Conservation (phyloP, 2,329 filamentous ascomycete genomes). For the Fusarium sp. region DNA sequence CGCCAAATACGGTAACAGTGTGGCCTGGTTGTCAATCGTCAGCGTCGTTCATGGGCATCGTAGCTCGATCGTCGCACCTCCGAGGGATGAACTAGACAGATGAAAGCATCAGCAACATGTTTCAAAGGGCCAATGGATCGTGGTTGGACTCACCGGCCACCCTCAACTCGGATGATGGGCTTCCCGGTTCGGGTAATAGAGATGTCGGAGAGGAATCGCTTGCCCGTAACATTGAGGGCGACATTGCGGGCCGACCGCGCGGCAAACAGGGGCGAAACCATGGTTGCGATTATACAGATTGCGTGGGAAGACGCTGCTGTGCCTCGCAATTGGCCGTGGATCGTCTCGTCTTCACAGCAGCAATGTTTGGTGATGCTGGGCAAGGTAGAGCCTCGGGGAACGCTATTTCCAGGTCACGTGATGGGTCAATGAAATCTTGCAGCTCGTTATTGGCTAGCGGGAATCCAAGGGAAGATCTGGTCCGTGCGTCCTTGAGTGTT, state of each 20-base stretch:
- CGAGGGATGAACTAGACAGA: slow-evolving; percentile 79
- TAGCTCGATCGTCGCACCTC: slow-evolving; percentile 70
- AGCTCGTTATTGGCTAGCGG: slow-evolving; percentile 30
- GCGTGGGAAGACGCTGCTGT: slow-evolving; percentile 47
- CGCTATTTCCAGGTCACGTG: slow-evolving; percentile 45
- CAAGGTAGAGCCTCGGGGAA: slow-evolving; percentile 41
- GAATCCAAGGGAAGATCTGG: slow-evolving; percentile 11
- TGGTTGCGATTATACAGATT: slow-evolving; percentile 53
- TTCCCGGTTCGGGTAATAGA: slow-evolving; percentile 96
- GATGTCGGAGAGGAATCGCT: slow-evolving; percentile 79
- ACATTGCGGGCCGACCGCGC: slow-evolving; percentile 65
- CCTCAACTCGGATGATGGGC: slow-evolving; percentile 88
- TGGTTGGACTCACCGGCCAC: slow-evolving; percentile 78
- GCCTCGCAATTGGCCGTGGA: slow-evolving; percentile 48
- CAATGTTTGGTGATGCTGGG: slow-evolving; percentile 42
- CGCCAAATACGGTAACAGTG: slow-evolving; percentile 97
- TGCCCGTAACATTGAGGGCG: slow-evolving; percentile 60
- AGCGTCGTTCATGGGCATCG: slow-evolving; percentile 35
- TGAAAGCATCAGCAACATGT: slow-evolving; percentile 42
- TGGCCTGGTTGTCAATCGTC: slow-evolving; percentile 72
- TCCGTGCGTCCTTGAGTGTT: slow-evolving; percentile 43
- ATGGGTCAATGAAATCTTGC: slow-evolving; percentile 36
- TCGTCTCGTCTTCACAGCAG: slow-evolving; percentile 39
- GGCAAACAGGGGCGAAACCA: slow-evolving; percentile 69
- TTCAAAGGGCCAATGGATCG: slow-evolving; percentile 39